Base-by-base conservation (phyloP, 1,284 basidiomycete species). In the Rhizoctonia solani region DNA sequence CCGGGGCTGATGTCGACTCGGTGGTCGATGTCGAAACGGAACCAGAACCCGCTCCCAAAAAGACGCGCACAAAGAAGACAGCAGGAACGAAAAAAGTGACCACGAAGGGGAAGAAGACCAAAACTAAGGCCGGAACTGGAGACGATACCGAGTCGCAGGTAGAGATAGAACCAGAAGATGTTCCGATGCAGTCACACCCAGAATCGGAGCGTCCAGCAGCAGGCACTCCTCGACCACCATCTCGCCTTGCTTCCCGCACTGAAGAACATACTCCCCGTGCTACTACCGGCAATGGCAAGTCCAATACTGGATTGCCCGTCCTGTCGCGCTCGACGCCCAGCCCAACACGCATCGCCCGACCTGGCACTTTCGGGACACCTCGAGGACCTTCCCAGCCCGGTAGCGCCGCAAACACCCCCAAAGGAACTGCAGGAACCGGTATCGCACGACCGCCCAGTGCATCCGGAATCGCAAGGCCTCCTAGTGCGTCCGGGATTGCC, bases 71-170 rank as follows among this genome's bases (percentile, higher is more conserved):
- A 21, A 65, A 68, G 50, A 68, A 68, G 50, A 9, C 59, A 2
- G n/a, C 44, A 14, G 32, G 32, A 34, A 27, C 34, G 30, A 23
- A 13, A 23, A 63, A 63, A 21, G 52, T 34, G 47, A n/a, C n/a
- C 4, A 50, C 46, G 2, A 63, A 41, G 21, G 47, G 58, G 37
- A 54, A 34, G 52, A 68, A 68, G 52, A n/a, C 44, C 6, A 42
- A 49, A 16, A 16, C 52, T 16, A 44, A 56, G 50, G 56, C 27
- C 49, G 30, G 39, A 39, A 27, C 42, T 44, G 29, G 55, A 37
- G 41, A 58, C 32, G 66, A 54, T 30, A 52, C 32, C 47, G 67
- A 59, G 39, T 68, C 46, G 16, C 55, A 52, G 25, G 67, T 34
- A 55, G 67, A 52, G 56, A 30, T 39, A n/a, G n/a, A n/a, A n/a